Base-by-base conservation (phyloP, 495 filamentous ascomycete species). In the Penicillium canariense region DNA sequence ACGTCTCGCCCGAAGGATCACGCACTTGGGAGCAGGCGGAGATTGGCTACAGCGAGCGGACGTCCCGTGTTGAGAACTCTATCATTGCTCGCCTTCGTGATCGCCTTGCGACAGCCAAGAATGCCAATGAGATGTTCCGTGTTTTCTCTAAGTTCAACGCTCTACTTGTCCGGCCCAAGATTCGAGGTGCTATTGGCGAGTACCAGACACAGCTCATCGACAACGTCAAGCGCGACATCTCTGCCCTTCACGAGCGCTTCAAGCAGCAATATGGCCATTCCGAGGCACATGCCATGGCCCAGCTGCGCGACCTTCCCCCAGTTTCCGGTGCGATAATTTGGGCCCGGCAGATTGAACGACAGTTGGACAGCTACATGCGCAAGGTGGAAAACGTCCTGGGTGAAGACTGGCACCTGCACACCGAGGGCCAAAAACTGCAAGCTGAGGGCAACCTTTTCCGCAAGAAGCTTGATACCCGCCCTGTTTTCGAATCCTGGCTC, bases 141-240 rank as follows among this genome's bases (percentile, higher is more conserved):
- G 94, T 99, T 42, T 97, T 97, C 67, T 99, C 94, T 17, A 97
- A 97, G 65, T 99, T 99, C 80, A 99, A 99, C 65, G 95, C 94
- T 25, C 86, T 99, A 44, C 93, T 99, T 63, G 91, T 99, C 44
- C 84, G 94, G 26, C 95, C 95, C 15, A 97, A 97, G 77, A 97
- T 99, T 68, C 85, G 94, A 38, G 91, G 94, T 63, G 94, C 94
- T 46, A 99, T 99, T 65, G 85, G 90, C 23, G 95, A 97, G 68
- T 99, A 97, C 65, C 94, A 99, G 65, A 90, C 90, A 5, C 90
- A 96, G 66, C 87, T 99, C 28, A 96, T 99, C 56, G 91, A 96
- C 57, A 96, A 91, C 64, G 94, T 99, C 47, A 97, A 97, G 70
- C 85, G 87, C 58, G 94, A 96, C 71, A 97, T 99, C 54, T 85